Conservation (phyloP, 2,329 filamentous ascomycete genomes). For the Biscogniauxia marginata region DNA sequence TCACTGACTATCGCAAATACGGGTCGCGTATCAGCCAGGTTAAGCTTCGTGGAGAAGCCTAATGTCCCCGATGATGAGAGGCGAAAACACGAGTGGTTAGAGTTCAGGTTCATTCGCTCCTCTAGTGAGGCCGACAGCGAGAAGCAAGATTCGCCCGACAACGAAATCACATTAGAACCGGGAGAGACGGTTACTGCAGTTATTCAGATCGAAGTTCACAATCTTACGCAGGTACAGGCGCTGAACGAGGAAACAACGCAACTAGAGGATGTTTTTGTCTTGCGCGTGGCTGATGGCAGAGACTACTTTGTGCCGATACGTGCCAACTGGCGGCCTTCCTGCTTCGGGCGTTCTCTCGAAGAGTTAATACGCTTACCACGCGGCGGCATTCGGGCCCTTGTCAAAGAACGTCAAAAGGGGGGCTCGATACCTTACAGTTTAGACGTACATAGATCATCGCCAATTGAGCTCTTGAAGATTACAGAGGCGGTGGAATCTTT, state of each 20-base stretch:
- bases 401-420: conserved; percentile 27
- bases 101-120: conserved; percentile 21
- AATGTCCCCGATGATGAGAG: conserved; percentile 42
- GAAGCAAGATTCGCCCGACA: conserved; percentile 34
- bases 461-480: conserved; percentile 83
- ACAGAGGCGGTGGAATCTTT: conserved; percentile 72
- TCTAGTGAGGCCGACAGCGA: conserved; percentile 11
- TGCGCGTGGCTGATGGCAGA: conserved; percentile 78
- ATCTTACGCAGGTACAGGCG: conserved; percentile 60
- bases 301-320: conserved; percentile 89
- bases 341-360: conserved; percentile 81
- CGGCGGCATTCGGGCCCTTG: conserved; percentile 67
- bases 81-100: conserved; percentile 26
- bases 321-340: conserved; percentile 76
- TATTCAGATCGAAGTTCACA: conserved; percentile 65
- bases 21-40: conserved; percentile 73
- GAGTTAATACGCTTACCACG: conserved; percentile 82
- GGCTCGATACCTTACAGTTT: conserved; percentile 54
- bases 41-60: conserved; percentile 76
- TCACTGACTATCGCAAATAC: conserved; percentile 89
- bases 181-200: conserved; percentile 76
- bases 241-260: conserved; percentile 67
- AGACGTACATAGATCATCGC: conserved; percentile 73
- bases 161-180: conserved; percentile 70
- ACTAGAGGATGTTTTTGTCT: conserved; percentile 84